These are phyloP conservation scores for Pestalotiopsis sp. DNA, from an alignment of 2,329 filamentous ascomycete species.

Conservation along the genomic window DNA sequence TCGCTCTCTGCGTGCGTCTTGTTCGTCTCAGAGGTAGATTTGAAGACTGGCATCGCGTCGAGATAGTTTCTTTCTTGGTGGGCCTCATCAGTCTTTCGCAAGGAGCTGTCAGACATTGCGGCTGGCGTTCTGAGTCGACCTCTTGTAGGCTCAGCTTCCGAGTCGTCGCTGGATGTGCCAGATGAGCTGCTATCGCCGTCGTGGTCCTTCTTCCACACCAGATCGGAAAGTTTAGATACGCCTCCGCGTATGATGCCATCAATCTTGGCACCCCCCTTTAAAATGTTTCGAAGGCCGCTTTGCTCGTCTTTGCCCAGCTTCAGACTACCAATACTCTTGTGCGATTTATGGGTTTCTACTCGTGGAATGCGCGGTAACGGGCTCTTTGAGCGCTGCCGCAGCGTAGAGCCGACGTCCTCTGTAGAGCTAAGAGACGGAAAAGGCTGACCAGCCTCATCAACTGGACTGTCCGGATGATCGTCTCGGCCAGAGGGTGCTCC, in stretches of 20 bases:
- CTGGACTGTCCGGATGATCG: conserved; percentile 31
- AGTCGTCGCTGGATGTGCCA: conserved; percentile 49
- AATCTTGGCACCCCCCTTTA: conserved; percentile 72
- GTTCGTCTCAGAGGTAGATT: conserved; percentile 34
- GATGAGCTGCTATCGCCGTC: conserved; percentile 35
- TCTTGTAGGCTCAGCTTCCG: conserved; percentile 45
- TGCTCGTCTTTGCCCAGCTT: conserved; percentile 46
- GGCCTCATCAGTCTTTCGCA: conserved; percentile 32
- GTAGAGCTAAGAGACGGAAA: conserved; percentile 30
- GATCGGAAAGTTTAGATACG: conserved; percentile 58
- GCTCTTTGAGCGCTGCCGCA: conserved; percentile 38
- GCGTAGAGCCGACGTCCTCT: conserved; percentile 28
- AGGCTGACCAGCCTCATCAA: conserved; percentile 25
- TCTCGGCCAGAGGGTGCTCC: conserved; percentile 38
- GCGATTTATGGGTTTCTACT: conserved; percentile 51
- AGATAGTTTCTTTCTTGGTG: conserved; percentile 47
- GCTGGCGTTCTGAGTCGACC: conserved; percentile 41
- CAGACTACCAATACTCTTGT: conserved; percentile 52
- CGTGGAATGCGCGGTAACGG: conserved; percentile 41
- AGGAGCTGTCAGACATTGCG: conserved; percentile 37
- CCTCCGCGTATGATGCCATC: conserved; percentile 69
- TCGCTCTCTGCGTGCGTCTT: conserved; percentile 23
- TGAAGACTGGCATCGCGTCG: conserved; percentile 56
- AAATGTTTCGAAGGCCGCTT: conserved; percentile 70
- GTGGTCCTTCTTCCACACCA: conserved; percentile 58